phyloP scores from a whole-genome alignment of 352 stramenopile species.

The Phytophthora quininea region DNA sequence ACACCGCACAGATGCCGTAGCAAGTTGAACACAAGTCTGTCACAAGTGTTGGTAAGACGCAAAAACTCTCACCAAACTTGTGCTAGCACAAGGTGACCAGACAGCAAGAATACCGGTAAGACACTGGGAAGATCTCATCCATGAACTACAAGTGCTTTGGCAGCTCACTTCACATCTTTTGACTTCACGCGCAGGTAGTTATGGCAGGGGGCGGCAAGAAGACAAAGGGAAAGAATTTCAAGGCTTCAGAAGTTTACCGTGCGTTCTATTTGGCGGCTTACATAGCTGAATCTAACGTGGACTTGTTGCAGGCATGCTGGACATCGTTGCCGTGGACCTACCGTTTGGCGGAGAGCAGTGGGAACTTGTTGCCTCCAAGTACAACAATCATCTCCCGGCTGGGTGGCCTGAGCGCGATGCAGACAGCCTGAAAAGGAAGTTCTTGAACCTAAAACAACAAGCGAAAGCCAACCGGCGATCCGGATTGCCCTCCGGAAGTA shows the following conservation, averaged over 20 bases:
- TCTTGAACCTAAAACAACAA: slow-evolving; percentile 8
- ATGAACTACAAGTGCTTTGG: no score
- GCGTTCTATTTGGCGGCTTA: neutral
- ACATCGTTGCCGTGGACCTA: neutral
- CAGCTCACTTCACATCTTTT: no score
- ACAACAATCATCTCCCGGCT: neutral
- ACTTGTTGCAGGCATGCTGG: neutral
- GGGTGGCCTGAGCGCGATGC: neutral
- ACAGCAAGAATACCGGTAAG: neutral
- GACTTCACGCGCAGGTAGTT: no score
- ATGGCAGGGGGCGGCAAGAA: neutral
- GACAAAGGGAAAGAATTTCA: neutral
- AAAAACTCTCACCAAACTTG: neutral
- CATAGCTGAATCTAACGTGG: neutral
- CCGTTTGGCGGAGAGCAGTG: neutral
- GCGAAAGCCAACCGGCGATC: slow-evolving; percentile 1
- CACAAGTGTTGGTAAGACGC: neutral
- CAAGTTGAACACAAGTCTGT: neutral
- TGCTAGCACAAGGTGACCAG: neutral
- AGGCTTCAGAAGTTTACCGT: neutral
- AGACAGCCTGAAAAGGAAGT: slow-evolving; percentile 9
- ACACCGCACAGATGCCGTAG: neutral
- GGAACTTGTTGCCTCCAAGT: neutral
- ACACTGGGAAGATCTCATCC: neutral
- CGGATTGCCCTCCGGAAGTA: slow-evolving; percentile 3